Base-by-base conservation (phyloP, 306 rosid species). In the Prunus davidiana region DNA sequence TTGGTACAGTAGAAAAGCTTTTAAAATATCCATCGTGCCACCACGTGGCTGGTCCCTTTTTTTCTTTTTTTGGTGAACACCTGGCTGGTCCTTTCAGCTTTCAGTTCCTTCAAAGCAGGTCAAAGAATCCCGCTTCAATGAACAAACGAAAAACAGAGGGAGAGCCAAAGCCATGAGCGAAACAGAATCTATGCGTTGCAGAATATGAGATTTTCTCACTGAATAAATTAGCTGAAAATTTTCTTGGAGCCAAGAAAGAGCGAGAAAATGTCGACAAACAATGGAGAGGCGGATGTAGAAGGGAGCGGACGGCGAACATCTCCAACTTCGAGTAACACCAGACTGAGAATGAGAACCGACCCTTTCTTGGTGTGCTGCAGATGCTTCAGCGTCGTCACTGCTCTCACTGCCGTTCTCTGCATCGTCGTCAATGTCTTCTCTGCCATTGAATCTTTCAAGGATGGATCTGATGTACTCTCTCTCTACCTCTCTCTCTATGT, bases 351-450 rank as follows among this genome's bases (percentile, higher is more conserved):
- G n/a, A 67, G 87, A 51, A 12, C 86, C 4, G 94, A 90, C 63
- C 86, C 87, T 32, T 83, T 93, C 68, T 81, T 93, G 80, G 67
- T 79, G 20, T 62, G 80, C 1, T 91, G 98, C 54, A 81, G 85
- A 58, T 74, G 79, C 77, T 91, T 93, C 75, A 84, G 96, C 84
- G 18, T 91, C 27, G 1, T 93, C 5, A 84, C 87, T 28, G 20
- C 87, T 69, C 77, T 89, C 66, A 79, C 88, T 56, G 84, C 93
- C 11, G 10, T 91, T 51, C 88, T 93, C 79, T 93, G 96, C 72
- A 76, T 89, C 74, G 79, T 66, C 63, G 92, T 88, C 66, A 93
- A 93, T 24, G 71, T 93, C 34, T 73, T 86, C 82, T 90, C 96
- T 15, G 98, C 93, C 60, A 3, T 90, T 60, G 87, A 84, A 32